Evolutionary conservation across 2,329 filamentous ascomycete genomes (phyloP).

Genomic region (Mycosphaerella sp.): DNA sequence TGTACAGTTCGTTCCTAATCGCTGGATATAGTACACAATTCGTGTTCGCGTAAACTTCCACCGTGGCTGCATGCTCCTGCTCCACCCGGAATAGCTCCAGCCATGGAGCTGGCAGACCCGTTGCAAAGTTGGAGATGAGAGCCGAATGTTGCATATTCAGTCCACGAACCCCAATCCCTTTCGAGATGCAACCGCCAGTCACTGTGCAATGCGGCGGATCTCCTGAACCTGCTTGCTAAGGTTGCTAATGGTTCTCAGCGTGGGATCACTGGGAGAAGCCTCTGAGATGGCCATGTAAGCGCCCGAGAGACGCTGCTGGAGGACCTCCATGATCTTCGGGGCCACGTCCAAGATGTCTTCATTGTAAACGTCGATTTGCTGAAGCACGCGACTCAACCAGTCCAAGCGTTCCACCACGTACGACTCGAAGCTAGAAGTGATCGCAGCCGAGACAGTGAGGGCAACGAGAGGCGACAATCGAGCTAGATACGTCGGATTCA

Average conservation of each 20-base stretch:
- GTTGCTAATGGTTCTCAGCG: conserved; percentile 32
- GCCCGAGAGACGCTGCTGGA: conserved; percentile 53
- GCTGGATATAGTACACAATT: background rate
- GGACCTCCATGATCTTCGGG: conserved; percentile 55
- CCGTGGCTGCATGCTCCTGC: background rate
- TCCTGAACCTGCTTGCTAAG: conserved; percentile 29
- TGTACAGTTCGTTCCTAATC: background rate
- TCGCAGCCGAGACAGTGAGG: conserved; percentile 57
- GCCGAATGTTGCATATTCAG: background rate
- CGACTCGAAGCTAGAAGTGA: conserved; percentile 51
- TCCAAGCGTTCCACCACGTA: conserved; percentile 50
- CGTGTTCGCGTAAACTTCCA: background rate
- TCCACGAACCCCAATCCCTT: conserved; percentile 12
- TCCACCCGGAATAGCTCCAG: background rate
- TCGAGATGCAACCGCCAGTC: conserved; percentile 16
- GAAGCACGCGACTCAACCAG: conserved; percentile 54
- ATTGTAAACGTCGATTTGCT: conserved; percentile 43
- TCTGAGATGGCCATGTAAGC: conserved; percentile 52
- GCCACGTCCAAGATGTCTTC: conserved; percentile 51
- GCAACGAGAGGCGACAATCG: conserved; percentile 53
- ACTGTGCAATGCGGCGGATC: conserved; percentile 19
- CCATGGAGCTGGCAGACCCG: background rate
- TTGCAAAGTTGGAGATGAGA: background rate
- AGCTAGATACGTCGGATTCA: conserved; percentile 52
- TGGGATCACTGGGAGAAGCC: conserved; percentile 45